phyloP scores from a whole-genome alignment of 805 yeast genomes.

The Cyberlindnera maclurae region DNA sequence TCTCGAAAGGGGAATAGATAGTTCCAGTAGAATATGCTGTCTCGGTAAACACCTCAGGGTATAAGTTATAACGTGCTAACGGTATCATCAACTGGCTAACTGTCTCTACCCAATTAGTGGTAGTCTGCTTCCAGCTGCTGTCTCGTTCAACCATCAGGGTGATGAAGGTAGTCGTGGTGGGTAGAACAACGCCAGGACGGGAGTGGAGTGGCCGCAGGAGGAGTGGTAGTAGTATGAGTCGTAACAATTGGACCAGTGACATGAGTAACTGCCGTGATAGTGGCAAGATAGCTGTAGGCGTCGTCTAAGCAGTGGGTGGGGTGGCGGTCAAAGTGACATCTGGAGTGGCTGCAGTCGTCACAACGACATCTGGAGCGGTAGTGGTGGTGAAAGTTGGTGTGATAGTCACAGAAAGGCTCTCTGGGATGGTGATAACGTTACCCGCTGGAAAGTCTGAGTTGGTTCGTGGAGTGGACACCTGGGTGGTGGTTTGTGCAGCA shows the following conservation, averaged over 20 bases:
- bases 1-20: slow-evolving; percentile 1
- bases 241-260: too few species aligned
- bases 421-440: slow-evolving; percentile 16
- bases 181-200: too few species aligned
- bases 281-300: too few species aligned
- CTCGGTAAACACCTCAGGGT: neutral
- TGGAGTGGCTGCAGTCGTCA: slow-evolving; percentile 4
- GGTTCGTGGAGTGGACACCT: slow-evolving; percentile 11
- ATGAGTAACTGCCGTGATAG: too few species aligned
- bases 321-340: slow-evolving; percentile 5
- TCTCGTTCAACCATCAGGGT: too few species aligned
- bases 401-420: slow-evolving; percentile 7
- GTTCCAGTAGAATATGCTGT: slow-evolving; percentile 2
- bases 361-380: slow-evolving; percentile 3
- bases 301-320: slow-evolving; percentile 2
- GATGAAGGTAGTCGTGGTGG: too few species aligned
- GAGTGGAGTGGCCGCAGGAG: too few species aligned
- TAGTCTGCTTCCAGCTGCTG: slow-evolving; percentile 1
- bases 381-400: slow-evolving; percentile 6
- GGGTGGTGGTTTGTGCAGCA: slow-evolving; percentile 7
- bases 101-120: slow-evolving; percentile 5
- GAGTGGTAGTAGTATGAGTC: too few species aligned
- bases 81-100: slow-evolving; percentile 10
- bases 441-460: slow-evolving; percentile 15
- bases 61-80: neutral